Evolutionary conservation across 2,329 filamentous ascomycete species (phyloP).

Genomic region (Fusarium bulbicola): DNA sequence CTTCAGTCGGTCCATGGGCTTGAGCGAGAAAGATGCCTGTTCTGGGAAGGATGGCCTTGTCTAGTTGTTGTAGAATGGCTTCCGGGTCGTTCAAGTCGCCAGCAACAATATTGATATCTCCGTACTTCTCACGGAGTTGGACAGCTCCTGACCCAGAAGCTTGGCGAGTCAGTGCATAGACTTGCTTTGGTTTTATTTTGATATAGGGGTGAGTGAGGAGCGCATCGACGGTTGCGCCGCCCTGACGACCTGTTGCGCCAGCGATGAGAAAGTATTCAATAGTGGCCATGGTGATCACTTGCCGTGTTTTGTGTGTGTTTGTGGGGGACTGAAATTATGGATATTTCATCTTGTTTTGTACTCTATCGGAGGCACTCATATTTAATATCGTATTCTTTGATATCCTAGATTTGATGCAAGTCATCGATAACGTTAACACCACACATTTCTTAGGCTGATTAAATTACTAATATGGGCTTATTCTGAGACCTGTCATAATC

Average conservation of each 20-base stretch:
- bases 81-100: conserved; percentile 62
- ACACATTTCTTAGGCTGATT: neutral
- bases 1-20: conserved; percentile 50
- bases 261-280: conserved; percentile 35
- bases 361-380: neutral
- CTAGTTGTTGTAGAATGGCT: conserved; percentile 53
- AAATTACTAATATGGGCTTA: neutral
- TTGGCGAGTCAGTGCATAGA: conserved; percentile 61
- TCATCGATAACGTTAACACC: neutral
- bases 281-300: neutral
- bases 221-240: conserved; percentile 42
- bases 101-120: conserved; percentile 60
- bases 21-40: conserved; percentile 39
- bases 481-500: neutral
- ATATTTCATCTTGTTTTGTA: neutral
- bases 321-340: neutral
- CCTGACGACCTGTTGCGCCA: conserved; percentile 46
- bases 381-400: neutral
- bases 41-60: conserved; percentile 8
- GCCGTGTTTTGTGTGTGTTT: no score
- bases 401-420: neutral
- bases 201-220: conserved; percentile 44
- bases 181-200: conserved; percentile 52
- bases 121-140: conserved; percentile 46
- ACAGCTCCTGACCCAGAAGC: conserved; percentile 55